Evolutionary conservation across 164 flowering plant species (phyloP).

Genomic region (Cinnamomum chago): DNA sequence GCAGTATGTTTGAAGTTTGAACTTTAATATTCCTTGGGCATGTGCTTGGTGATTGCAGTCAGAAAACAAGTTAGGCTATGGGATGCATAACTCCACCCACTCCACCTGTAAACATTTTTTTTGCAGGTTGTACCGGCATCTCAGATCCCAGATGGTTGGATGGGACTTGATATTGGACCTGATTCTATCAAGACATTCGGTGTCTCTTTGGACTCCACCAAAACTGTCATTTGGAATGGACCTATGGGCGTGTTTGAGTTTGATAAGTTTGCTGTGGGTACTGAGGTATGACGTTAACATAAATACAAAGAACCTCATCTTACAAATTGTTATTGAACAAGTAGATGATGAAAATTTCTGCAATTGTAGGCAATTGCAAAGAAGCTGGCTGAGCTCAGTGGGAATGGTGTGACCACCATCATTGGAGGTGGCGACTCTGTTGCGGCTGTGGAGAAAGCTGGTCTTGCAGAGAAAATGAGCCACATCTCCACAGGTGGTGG

Average conservation of each 20-base stretch:
- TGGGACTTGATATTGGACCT: slow-evolving; percentile 85
- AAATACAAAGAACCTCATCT: background rate
- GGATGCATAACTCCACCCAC: no score
- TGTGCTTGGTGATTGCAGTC: no score
- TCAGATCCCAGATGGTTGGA: slow-evolving; percentile 75
- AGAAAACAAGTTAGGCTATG: no score
- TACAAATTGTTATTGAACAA: background rate
- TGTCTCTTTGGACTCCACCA: slow-evolving; percentile 54
- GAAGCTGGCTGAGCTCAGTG: slow-evolving; percentile 49
- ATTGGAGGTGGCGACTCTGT: slow-evolving; percentile 65
- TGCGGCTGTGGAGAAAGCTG: slow-evolving; percentile 59
- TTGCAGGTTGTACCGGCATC: slow-evolving; percentile 61
- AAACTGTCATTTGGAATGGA: slow-evolving; percentile 84
- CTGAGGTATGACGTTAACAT: slow-evolving; percentile 48
- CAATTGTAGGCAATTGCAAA: slow-evolving; percentile 39
- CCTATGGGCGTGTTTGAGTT: slow-evolving; percentile 95
- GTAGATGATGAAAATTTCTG: background rate
- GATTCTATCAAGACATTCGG: slow-evolving; percentile 61
- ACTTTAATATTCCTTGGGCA: no score
- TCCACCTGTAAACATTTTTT: background rate
- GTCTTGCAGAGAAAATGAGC: slow-evolving; percentile 56
- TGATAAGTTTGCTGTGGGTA: slow-evolving; percentile 79
- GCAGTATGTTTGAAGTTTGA: no score
- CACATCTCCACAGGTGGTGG: slow-evolving; percentile 63
- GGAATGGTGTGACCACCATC: slow-evolving; percentile 52